Conservation (phyloP, 148 eudicot species). For the Selenicereus undatus region DNA sequence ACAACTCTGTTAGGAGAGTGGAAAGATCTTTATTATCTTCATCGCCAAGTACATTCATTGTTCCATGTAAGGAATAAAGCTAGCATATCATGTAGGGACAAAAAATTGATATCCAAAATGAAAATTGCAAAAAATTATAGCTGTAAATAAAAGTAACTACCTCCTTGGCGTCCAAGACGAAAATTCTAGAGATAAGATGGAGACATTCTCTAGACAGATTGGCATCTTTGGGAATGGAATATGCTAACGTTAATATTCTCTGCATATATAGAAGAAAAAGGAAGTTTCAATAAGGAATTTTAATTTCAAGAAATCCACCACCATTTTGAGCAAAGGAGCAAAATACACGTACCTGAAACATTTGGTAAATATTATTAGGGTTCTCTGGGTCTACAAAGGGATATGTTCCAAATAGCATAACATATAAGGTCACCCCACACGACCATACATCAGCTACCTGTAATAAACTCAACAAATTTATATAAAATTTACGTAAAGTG, state of each 20-base stretch:
- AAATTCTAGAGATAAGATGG: constrained; percentile 47
- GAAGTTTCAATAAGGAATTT: not conserved
- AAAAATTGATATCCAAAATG: too few relatives aligned
- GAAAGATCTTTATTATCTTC: too few relatives aligned
- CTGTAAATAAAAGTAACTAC: constrained; percentile 2
- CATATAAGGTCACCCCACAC: constrained; percentile 44
- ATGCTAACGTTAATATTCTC: constrained; percentile 40
- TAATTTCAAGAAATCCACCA: too few relatives aligned
- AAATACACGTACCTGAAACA: constrained; percentile 23
- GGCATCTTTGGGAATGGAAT: constrained; percentile 42
- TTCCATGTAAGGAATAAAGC: too few relatives aligned
- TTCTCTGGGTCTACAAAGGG: constrained; percentile 45
- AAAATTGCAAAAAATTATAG: too few relatives aligned
- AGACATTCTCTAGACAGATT: constrained; percentile 44
- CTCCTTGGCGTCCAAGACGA: constrained; percentile 34
- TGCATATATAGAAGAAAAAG: not conserved
- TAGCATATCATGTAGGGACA: too few relatives aligned
- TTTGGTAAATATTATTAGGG: constrained; percentile 37
- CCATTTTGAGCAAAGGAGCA: not conserved
- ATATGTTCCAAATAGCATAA: constrained; percentile 44
- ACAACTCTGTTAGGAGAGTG: too few relatives aligned
- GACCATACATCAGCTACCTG: constrained; percentile 52
- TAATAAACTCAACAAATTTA: not conserved
- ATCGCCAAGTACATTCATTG: too few relatives aligned
- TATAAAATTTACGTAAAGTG: not conserved